Percentiles rank a stretch among this genome's conserved stretches.
phyloP scores from a whole-genome alignment of 2,329 filamentous ascomycete species.

The Chaetomium sp. region DNA sequence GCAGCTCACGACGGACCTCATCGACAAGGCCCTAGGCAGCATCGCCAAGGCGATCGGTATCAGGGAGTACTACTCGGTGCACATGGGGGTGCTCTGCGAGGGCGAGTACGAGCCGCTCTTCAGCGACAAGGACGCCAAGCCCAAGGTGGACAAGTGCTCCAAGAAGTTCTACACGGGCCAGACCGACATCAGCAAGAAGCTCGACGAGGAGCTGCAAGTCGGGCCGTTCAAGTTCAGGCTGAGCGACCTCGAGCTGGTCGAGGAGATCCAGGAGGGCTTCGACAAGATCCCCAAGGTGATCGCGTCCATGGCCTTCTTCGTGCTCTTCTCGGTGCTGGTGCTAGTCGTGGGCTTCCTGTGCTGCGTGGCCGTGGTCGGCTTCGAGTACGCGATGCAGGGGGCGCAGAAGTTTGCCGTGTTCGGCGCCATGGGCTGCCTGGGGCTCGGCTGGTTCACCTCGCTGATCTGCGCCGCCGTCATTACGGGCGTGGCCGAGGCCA shows the following conservation, averaged over 20 bases:
- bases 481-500: constrained; percentile 24
- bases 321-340: constrained; percentile 48
- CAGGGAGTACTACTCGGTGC: constrained; percentile 41
- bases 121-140: constrained; percentile 30
- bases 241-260: constrained; percentile 27
- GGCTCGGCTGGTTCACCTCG: constrained; percentile 38
- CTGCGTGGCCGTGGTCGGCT: constrained; percentile 30
- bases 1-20: constrained; percentile 25
- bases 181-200: constrained; percentile 45
- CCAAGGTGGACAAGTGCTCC: constrained; percentile 37
- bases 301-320: constrained; percentile 53
- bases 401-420: constrained; percentile 5
- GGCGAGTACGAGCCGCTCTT: constrained; percentile 33
- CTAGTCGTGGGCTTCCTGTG: constrained; percentile 48
- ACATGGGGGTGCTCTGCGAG: constrained; percentile 39
- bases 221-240: constrained; percentile 49
- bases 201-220: constrained; percentile 52
- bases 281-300: constrained; percentile 54
- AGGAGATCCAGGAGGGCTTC: constrained; percentile 49
- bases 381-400: neutral
- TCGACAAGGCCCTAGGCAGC: constrained; percentile 28
- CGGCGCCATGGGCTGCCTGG: constrained; percentile 27
- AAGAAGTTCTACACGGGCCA: constrained; percentile 3
- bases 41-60: constrained; percentile 39
- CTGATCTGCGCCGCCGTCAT: constrained; percentile 20